Percentiles rank a stretch among this genome's conserved stretches.
Evolutionary conservation across 345 rosid genomes (phyloP).

Genomic region (Brassica incana): DNA sequence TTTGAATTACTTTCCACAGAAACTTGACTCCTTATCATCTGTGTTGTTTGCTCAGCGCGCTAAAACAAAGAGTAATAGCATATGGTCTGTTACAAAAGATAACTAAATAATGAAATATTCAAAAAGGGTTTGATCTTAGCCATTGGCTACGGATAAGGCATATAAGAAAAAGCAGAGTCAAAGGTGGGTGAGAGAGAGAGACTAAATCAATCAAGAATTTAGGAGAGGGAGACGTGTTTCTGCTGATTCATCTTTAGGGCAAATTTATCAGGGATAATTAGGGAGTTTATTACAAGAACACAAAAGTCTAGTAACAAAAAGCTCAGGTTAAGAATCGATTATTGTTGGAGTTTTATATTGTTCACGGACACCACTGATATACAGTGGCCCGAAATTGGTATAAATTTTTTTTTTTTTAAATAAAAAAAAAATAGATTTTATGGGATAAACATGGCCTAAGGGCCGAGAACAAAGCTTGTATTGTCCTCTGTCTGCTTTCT

Average conservation of each 20-base stretch:
- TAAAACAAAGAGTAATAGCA: not conserved
- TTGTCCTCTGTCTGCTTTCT: constrained; percentile 17
- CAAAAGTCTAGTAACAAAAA: too few species aligned
- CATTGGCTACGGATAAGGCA: not conserved
- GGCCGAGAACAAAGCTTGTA: not conserved
- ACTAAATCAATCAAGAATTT: constrained; percentile 10
- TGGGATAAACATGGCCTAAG: too few species aligned
- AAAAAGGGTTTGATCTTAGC: constrained; percentile 7
- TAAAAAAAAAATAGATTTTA: too few species aligned
- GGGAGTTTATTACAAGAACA: too few species aligned
- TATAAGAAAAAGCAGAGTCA: constrained; percentile 22
- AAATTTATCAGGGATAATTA: too few species aligned
- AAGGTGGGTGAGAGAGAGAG: constrained; percentile 7
- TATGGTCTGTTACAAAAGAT: not conserved
- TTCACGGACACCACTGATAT: too few species aligned
- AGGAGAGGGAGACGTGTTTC: constrained; percentile 12
- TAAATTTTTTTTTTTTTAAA: too few species aligned
- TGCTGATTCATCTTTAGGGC: constrained; percentile 4
- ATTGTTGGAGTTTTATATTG: too few species aligned
- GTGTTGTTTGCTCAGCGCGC: constrained; percentile 16
- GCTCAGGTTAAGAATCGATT: too few species aligned
- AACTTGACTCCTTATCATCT: not conserved
- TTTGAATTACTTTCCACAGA: not conserved
- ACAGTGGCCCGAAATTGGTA: too few species aligned
- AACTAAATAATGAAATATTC: not conserved